Evolutionary conservation across 1,284 basidiomycete genomes (phyloP).

Genomic region (Tylopilus microsporus): DNA sequence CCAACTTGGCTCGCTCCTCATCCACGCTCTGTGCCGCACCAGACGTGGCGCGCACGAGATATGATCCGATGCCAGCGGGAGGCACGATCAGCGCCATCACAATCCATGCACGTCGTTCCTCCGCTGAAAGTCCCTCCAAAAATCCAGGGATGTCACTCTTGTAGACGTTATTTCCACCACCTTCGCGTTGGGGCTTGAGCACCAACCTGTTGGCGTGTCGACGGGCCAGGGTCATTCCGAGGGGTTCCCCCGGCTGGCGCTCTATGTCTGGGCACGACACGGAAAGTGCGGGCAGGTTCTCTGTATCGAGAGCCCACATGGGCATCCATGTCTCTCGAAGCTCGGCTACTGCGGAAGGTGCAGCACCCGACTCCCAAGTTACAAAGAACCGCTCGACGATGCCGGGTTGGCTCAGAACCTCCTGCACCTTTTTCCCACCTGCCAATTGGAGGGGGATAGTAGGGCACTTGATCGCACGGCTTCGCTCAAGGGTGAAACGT

Average conservation of each 20-base stretch:
- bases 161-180: conserved; percentile 97
- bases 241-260: conserved; percentile 12
- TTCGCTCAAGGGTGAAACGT: conserved; percentile 73
- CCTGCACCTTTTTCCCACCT: conserved; percentile 94
- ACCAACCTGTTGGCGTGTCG: conserved; percentile 59
- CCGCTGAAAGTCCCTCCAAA: conserved; percentile 53
- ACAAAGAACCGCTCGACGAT: conserved; percentile 70
- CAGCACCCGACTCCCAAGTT: conserved; percentile 45
- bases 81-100: conserved; percentile 89
- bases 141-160: conserved; percentile 77
- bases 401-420: conserved; percentile 74
- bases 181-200: conserved; percentile 92
- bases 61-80: conserved; percentile 63
- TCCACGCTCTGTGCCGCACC: conserved; percentile 18
- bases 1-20: conserved; percentile 23
- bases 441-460: conserved; percentile 88
- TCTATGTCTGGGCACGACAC: background rate
- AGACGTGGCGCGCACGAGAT: conserved; percentile 61
- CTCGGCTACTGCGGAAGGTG: conserved; percentile 36
- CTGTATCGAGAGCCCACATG: conserved; percentile 70
- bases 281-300: conserved; percentile 1
- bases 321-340: conserved; percentile 71
- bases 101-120: conserved; percentile 79
- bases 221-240: conserved; percentile 44
- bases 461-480: conserved; percentile 89